Evolutionary conservation across 345 rosid species (phyloP), one percentile per base, ranked within the genome.

Genomic region (Gossypioides kirkii): DNA sequence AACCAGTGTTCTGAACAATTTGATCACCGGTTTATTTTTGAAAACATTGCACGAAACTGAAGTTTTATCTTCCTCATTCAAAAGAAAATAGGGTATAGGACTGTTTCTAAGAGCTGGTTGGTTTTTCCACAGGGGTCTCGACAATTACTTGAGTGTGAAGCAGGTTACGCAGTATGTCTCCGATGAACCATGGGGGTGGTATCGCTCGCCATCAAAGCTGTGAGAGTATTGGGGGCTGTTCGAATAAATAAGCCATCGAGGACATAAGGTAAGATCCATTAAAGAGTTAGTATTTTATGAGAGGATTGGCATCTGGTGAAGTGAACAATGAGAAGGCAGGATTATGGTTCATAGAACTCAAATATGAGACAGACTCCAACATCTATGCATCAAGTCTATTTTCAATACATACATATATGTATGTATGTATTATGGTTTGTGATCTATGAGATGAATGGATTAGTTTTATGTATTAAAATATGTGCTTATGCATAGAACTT

Each of bases 121-220:
- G 17, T n/a, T 25, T 36, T n/a, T 45, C 18, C 13, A 16, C 87
- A 94, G 98, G 98, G 98, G 98, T 64, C 88, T 94, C 26, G 98
- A 92, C 36, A 92, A 88, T 76, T 94, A 94, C 87, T 50, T 94
- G 82, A 88, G 78, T 32, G 98, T 92, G 85, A 94, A 94, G 89
- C 98, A 94, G 87, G 90, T 94, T 47, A 94, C 95, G 41, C 92
- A 75, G 58, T 90, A 90, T 71, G 76, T 81, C 69, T 88, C 98
- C 0, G 63, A 83, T 74, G 98, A 94, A 28, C 99, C 89, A 68
- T 92, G 97, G 98, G 95, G 95, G 49, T 92, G 97, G 99, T 92
- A 92, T 73, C 77, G 77, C 55, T 69, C 97, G 77, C 99, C 99
- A 54, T 82, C 95, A 20, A 92, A 82, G 84, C 87, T 87, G 75